Evolutionary conservation across 306 rosid genomes (phyloP).

Genomic region (Cajanus cajan): DNA sequence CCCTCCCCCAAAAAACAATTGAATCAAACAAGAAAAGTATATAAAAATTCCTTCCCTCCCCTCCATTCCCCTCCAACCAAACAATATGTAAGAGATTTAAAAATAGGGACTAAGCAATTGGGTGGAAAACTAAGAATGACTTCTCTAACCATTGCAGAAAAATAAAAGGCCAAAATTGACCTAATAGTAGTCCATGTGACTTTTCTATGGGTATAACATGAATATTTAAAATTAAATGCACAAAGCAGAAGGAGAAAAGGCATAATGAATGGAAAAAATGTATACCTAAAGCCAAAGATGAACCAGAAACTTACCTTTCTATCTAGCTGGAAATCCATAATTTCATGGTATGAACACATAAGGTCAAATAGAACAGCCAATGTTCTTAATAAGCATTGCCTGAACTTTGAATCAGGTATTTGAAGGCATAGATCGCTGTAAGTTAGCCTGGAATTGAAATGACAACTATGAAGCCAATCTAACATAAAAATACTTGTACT

Average conservation of each 20-base stretch:
- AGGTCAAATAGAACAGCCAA: constrained; percentile 74
- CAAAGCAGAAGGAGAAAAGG: background rate
- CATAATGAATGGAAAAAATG: background rate
- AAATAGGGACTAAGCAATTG: background rate
- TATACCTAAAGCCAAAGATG: constrained; percentile 1
- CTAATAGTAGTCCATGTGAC: background rate
- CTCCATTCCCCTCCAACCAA: too few relatives aligned
- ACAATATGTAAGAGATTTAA: too few relatives aligned
- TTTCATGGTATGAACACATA: constrained; percentile 89
- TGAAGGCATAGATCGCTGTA: constrained; percentile 95
- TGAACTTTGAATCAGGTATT: constrained; percentile 89
- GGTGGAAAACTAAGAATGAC: background rate
- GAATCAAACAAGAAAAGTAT: too few relatives aligned
- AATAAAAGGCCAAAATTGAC: constrained; percentile 7
- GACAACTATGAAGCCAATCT: constrained; percentile 36
- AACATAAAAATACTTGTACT: constrained; percentile 3
- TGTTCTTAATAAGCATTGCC: constrained; percentile 83
- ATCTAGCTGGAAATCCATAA: constrained; percentile 81
- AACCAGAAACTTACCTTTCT: constrained; percentile 56
- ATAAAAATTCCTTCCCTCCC: too few relatives aligned
- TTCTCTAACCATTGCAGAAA: constrained; percentile 1
- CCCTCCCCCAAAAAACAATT: too few relatives aligned
- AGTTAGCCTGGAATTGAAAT: constrained; percentile 70
- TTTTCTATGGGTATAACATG: background rate
- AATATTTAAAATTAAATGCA: constrained; percentile 16